Percentiles rank a stretch among this genome's conserved stretches.
Evolutionary conservation across 345 rosid species (phyloP).

Genomic region (Arabidopsis suecica): DNA sequence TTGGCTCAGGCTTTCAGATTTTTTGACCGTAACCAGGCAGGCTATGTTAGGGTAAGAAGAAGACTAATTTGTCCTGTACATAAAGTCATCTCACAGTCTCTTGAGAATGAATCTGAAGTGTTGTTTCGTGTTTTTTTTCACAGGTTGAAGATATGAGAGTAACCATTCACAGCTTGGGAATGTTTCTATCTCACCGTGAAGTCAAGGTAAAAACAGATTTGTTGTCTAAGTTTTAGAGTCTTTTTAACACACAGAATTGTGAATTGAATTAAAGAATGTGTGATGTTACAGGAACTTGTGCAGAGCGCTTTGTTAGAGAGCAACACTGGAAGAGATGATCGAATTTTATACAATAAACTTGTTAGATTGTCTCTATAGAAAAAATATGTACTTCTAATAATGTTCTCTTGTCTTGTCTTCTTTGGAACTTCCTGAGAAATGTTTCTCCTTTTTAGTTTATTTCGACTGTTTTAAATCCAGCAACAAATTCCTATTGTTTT

Average conservation of each 20-base stretch:
- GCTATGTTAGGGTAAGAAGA: conserved; percentile 75
- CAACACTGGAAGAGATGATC: conserved; percentile 95
- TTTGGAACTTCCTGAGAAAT: no score
- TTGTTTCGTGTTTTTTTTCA: neutral
- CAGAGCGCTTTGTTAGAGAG: conserved; percentile 91
- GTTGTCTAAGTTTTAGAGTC: neutral
- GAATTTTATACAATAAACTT: conserved; percentile 80
- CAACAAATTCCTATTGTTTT: neutral
- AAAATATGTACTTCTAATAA: neutral
- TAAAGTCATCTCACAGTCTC: conserved; percentile 1
- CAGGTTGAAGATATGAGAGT: conserved; percentile 97
- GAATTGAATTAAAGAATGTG: neutral
- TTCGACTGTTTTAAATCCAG: neutral
- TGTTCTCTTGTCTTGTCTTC: no score
- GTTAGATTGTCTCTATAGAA: conserved; percentile 58
- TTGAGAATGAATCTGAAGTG: neutral
- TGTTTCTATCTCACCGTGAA: conserved; percentile 76
- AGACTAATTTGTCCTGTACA: neutral
- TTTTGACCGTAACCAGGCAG: conserved; percentile 85
- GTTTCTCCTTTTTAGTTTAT: neutral
- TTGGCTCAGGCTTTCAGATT: conserved; percentile 85
- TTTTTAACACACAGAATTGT: neutral
- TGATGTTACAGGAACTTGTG: conserved; percentile 75
- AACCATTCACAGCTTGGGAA: conserved; percentile 88
- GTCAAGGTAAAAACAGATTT: conserved; percentile 71